These are phyloP conservation scores for Articulospora tetracladia DNA, from an alignment of 495 filamentous ascomycete species.

Conservation along the genomic window DNA sequence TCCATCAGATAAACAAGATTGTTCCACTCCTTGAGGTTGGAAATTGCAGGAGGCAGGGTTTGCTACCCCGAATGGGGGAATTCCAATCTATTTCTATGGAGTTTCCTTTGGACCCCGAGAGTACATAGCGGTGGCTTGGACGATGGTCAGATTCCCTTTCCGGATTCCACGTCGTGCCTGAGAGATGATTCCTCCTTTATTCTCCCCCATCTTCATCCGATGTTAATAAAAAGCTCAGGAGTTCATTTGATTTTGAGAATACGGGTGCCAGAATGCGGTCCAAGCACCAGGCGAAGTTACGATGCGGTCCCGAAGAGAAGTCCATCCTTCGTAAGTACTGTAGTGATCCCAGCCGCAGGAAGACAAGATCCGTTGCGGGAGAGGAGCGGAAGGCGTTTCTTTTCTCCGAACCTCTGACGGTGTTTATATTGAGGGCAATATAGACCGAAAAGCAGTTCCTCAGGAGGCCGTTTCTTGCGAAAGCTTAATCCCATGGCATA, in stretches of 20 bases:
- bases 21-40: background rate
- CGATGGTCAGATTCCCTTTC: too few species aligned
- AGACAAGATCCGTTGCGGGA: too few species aligned
- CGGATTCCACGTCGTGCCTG: too few species aligned
- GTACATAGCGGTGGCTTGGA: too few species aligned
- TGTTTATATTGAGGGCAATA: too few species aligned
- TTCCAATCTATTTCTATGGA: background rate
- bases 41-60: background rate
- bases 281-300: background rate
- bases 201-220: too few species aligned
- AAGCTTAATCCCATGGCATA: too few species aligned
- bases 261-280: background rate
- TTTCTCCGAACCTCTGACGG: background rate
- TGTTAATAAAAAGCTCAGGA: background rate
- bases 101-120: background rate
- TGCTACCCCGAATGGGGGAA: background rate
- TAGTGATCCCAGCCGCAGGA: too few species aligned
- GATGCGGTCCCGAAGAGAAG: background rate
- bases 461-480: too few species aligned
- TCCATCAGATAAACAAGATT: background rate
- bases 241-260: background rate
- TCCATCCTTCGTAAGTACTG: too few species aligned
- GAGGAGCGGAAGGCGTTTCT: background rate
- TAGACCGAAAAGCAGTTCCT: too few species aligned
- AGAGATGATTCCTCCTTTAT: too few species aligned